These are phyloP conservation scores for Nymphaea thermarum DNA, from an alignment of 164 flowering plant species.

Conservation along the genomic window DNA sequence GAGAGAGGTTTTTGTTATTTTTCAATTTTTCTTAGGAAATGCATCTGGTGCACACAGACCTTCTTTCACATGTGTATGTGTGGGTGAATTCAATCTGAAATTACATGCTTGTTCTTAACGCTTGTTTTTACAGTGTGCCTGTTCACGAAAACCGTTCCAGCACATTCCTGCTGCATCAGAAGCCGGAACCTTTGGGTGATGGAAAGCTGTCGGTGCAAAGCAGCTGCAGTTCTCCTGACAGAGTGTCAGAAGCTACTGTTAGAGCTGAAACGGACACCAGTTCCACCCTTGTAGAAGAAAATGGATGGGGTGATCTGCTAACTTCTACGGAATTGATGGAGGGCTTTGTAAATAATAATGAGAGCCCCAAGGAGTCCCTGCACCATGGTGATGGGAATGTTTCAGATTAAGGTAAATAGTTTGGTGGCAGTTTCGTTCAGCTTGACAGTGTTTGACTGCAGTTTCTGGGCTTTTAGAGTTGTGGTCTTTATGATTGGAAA, in stretches of 20 bases:
- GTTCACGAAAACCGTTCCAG: conserved; percentile 13
- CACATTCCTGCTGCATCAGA: conserved; percentile 21
- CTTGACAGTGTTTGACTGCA: no score
- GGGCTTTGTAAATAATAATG: conserved; percentile 40
- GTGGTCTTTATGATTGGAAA: no score
- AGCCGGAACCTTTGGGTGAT: conserved; percentile 31
- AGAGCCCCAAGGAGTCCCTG: conserved; percentile 21
- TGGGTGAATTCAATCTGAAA: neutral
- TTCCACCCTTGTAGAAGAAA: conserved; percentile 18
- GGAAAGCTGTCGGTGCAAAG: conserved; percentile 19
- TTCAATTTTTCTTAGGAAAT: no score
- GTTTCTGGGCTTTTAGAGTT: no score
- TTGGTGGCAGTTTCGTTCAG: neutral
- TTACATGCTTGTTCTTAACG: no score
- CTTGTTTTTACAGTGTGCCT: conserved; percentile 22
- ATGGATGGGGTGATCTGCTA: conserved; percentile 19
- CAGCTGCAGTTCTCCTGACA: conserved; percentile 27
- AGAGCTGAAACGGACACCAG: conserved; percentile 10
- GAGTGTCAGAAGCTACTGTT: conserved; percentile 14
- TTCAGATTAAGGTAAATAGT: conserved; percentile 31
- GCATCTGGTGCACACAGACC: no score
- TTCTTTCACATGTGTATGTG: no score
- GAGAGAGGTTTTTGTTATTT: no score
- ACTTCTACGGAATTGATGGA: conserved; percentile 16
- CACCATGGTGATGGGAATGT: conserved; percentile 22